Base-by-base conservation (phyloP, 495 filamentous ascomycete species). In the Aspergillus carlsbadensis region DNA sequence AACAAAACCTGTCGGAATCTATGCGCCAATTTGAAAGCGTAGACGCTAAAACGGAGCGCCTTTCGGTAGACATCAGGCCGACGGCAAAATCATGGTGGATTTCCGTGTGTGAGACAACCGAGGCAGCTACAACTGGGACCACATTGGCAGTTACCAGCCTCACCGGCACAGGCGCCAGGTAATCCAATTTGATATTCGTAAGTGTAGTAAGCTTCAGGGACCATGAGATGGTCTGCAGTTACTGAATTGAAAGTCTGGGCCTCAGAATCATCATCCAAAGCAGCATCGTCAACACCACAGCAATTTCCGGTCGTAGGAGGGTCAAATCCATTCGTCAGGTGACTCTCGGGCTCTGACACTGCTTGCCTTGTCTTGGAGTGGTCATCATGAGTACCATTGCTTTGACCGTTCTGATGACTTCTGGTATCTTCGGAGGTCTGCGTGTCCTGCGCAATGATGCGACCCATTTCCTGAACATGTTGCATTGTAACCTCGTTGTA, bases 401-500 rank as follows among this genome's bases (percentile, higher is more conserved):
- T 29, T 65, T 50, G 45, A 66, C 17, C 3, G 54, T 29, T 29
- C 26, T 29, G 26, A 11, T 63, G 58, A 2, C 49, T 56, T 17
- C 43, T 50, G 24, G 54, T 42, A 7, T 43, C 18, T 37, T 66
- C 62, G 0, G 65, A 31, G 8, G 46, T 63, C 29, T 65, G 58
- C 6, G 70, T 59, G 20, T 73, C 67, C 6, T 65, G 59, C n/a
- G 69, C 66, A 52, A 81, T 71, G 52, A 81, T 58, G 11, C 69
- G 62, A 40, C 73, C 68, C 69, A 82, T 76, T 48, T 78, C 73
- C 54, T 76, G 74, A 7, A 90, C 82, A 63, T 86, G 87, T 41
- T 86, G 75, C 36, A 76, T 74, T n/a, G 85, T 89, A n/a, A 82
- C 79, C 18, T 81, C 71, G 63, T 92, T 92, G 65, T 83, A 90